Conservation (phyloP, 2,329 filamentous ascomycete species). For the Colletotrichum noveboracense region DNA sequence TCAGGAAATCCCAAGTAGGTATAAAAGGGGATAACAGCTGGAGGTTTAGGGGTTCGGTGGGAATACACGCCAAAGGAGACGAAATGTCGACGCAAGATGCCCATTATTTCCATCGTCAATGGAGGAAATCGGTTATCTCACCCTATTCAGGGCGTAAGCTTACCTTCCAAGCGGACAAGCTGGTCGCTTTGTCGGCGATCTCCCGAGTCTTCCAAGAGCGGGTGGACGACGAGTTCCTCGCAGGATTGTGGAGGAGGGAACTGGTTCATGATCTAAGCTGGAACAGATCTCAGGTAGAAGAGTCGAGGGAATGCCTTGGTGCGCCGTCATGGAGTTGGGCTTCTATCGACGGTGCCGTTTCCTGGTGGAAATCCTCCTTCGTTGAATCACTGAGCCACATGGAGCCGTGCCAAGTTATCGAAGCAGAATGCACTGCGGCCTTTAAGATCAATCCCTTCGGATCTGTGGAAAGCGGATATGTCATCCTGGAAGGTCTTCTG, state of each 20-base stretch:
- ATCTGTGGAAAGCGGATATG: neutral
- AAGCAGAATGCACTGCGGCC: neutral
- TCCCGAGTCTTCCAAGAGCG: neutral
- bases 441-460: neutral
- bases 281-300: neutral
- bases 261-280: neutral
- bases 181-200: neutral
- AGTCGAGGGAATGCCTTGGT: neutral
- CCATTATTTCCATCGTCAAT: neutral
- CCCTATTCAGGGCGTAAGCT: neutral
- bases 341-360: neutral
- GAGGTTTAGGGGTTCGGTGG: neutral
- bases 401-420: neutral
- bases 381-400: neutral
- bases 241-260: neutral
- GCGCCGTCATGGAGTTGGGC: neutral
- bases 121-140: neutral
- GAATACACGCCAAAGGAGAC: neutral
- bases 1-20: neutral
- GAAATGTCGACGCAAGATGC: neutral
- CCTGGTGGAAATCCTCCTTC: neutral
- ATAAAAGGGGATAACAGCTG: neutral
- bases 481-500: neutral
- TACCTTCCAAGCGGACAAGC: neutral
- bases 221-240: neutral